These are phyloP conservation scores for Cordyceps cateniannulata DNA, from an alignment of 2,329 filamentous ascomycete species.

Conservation along the genomic window DNA sequence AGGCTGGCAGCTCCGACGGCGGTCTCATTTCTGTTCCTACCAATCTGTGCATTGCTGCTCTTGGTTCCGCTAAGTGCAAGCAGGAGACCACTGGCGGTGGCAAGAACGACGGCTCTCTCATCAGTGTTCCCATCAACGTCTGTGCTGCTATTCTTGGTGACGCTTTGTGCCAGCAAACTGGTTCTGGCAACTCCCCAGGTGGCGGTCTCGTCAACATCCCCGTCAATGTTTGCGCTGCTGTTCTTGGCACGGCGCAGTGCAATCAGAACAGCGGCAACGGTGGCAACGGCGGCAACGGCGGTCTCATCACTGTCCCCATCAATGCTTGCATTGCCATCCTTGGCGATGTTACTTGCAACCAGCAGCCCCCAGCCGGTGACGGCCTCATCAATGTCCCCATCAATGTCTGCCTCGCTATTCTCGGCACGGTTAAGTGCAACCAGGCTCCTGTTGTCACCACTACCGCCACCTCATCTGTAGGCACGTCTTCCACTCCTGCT, in stretches of 20 bases:
- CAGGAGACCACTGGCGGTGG: neutral
- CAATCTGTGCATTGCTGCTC: neutral
- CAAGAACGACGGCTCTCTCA: neutral
- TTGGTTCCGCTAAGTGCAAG: neutral
- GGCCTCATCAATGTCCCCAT: neutral
- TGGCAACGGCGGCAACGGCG: neutral
- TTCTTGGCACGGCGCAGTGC: conserved; percentile 6
- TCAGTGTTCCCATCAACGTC: neutral
- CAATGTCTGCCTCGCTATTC: neutral
- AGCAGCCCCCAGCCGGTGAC: neutral
- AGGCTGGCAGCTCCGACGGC: neutral
- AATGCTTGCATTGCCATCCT: neutral
- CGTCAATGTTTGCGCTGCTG: neutral
- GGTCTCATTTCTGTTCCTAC: neutral
- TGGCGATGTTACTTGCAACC: neutral
- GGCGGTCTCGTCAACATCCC: conserved; percentile 1
- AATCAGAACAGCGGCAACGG: neutral
- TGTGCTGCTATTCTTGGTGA: neutral
- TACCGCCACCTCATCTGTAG: too few species aligned
- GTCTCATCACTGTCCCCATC: conserved; percentile 1
- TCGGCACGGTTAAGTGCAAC: neutral
- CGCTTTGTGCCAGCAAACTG: neutral
- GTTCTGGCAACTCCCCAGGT: neutral
- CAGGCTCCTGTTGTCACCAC: neutral
- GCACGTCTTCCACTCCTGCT: neutral